phyloP scores from a whole-genome alignment of 1,284 basidiomycete genomes.

The Calocybe gambosa region DNA sequence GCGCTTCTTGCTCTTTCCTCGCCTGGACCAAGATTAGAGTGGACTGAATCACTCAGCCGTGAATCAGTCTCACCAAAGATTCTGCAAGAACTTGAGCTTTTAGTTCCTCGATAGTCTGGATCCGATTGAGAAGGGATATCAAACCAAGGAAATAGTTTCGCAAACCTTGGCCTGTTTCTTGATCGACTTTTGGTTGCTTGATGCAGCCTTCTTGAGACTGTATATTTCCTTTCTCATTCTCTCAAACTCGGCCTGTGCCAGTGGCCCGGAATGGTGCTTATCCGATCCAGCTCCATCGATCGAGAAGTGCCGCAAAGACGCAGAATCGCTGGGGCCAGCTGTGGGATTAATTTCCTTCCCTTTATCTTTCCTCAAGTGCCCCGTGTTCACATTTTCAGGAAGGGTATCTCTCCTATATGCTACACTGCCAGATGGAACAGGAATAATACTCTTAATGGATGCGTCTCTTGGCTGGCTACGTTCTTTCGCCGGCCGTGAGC shows the following conservation, averaged over 20 bases:
- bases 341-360: slow-evolving; percentile 17
- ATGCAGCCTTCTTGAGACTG: slow-evolving; percentile 34
- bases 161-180: slow-evolving; percentile 56
- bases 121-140: slow-evolving; percentile 1
- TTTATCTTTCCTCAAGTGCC: slow-evolving; percentile 15
- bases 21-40: slow-evolving; percentile 28
- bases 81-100: slow-evolving; percentile 30
- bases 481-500: slow-evolving; percentile 5
- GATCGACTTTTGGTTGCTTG: slow-evolving; percentile 43
- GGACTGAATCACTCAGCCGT: not conserved
- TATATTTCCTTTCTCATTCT: slow-evolving; percentile 48
- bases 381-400: not conserved
- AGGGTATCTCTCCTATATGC: slow-evolving; percentile 1
- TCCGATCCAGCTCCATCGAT: slow-evolving; percentile 6
- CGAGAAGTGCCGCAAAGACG: slow-evolving; percentile 9
- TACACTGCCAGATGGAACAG: not conserved
- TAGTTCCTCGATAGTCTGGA: slow-evolving; percentile 45
- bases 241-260: slow-evolving; percentile 37
- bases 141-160: slow-evolving; percentile 1
- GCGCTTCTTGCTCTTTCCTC: slow-evolving; percentile 41
- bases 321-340: slow-evolving; percentile 5
- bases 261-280: slow-evolving; percentile 23
- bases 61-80: slow-evolving; percentile 7
- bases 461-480: too few species aligned
- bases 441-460: not conserved